Evolutionary conservation across 768 basidiomycete genomes (phyloP).

Genomic region (Agaricus subrufescens): DNA sequence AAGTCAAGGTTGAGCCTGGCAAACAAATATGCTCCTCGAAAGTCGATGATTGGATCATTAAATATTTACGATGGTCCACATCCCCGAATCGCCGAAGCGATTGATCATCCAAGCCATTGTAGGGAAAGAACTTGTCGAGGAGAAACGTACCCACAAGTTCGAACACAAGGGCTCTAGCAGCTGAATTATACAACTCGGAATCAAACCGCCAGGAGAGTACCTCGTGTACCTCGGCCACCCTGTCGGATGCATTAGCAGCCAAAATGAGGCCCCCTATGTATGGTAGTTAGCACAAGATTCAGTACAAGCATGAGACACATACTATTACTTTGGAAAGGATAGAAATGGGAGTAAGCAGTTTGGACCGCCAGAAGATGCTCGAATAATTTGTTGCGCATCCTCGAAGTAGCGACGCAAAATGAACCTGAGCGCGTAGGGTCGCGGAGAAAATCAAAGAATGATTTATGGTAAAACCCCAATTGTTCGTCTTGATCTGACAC

Average conservation of each 20-base stretch:
- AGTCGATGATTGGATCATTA: too few species aligned
- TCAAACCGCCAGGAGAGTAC: background rate
- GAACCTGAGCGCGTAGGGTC: background rate
- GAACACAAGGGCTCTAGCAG: background rate
- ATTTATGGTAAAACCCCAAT: background rate
- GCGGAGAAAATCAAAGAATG: background rate
- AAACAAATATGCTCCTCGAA: background rate
- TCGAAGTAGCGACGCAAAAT: background rate
- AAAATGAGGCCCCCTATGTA: background rate
- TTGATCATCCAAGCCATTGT: background rate
- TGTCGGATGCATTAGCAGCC: background rate
- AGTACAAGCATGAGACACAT: background rate
- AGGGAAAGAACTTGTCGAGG: background rate
- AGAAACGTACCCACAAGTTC: background rate
- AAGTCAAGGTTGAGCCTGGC: background rate
- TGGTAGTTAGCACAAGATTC: background rate
- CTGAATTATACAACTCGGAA: background rate
- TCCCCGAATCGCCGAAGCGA: background rate
- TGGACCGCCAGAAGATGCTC: background rate
- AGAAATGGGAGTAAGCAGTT: background rate
- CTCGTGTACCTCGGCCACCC: too few species aligned
- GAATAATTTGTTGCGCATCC: background rate
- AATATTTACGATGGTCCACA: background rate
- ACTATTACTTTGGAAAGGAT: background rate
- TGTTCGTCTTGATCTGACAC: too few species aligned